phyloP scores from a whole-genome alignment of 768 basidiomycete species.

The Macrocybe gigantea region DNA sequence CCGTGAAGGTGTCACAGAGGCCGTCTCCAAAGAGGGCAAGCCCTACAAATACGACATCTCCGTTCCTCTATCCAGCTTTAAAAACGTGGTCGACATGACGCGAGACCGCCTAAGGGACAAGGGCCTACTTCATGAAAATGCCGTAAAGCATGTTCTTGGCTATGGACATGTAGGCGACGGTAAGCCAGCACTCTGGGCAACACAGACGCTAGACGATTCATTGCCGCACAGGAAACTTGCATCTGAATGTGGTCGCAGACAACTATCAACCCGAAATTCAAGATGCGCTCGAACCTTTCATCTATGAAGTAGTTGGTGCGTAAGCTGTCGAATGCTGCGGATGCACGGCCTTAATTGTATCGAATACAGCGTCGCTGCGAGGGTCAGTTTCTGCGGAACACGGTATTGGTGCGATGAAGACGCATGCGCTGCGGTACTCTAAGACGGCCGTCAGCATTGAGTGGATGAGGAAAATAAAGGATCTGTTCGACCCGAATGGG shows the following conservation, averaged over 20 bases:
- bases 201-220: background rate
- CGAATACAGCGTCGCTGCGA: conserved; percentile 55
- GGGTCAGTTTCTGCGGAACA: conserved; percentile 98
- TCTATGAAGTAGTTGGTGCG: conserved; percentile 87
- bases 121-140: conserved; percentile 63
- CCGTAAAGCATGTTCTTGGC: conserved; percentile 82
- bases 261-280: conserved; percentile 81
- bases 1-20: conserved; percentile 89
- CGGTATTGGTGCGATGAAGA: conserved; percentile 95
- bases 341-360: background rate
- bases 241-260: conserved; percentile 85
- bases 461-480: conserved; percentile 88
- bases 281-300: conserved; percentile 86
- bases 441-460: conserved; percentile 76
- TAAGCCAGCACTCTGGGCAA: conserved; percentile 25
- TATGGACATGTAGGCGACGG: conserved; percentile 98
- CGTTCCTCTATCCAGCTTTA: conserved; percentile 81
- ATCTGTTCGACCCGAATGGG: conserved; percentile 81
- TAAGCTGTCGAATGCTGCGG: conserved; percentile 9
- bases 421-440: conserved; percentile 82
- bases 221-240: conserved; percentile 69
- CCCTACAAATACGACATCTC: conserved; percentile 97
- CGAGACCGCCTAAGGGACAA: conserved; percentile 64
- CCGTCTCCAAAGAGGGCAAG: conserved; percentile 88
- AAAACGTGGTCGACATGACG: conserved; percentile 79